Evolutionary conservation across 2,329 filamentous ascomycete genomes (phyloP), one percentile per base, ranked within the genome.

Genomic region (Truncatella angustata): DNA sequence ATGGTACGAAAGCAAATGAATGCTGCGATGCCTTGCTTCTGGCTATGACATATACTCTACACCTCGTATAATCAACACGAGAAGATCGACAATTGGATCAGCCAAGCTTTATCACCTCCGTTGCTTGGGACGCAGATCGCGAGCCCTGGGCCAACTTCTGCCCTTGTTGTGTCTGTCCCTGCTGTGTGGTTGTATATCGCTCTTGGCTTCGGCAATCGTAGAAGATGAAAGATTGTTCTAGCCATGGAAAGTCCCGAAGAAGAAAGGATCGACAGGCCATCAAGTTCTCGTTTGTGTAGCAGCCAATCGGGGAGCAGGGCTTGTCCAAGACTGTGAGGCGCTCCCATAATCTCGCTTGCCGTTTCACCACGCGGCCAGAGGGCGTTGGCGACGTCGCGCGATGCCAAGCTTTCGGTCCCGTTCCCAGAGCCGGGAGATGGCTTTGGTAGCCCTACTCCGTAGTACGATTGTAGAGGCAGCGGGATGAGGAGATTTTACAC

Each of bases 341-440:
- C 7, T 44, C 40, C 40, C 23, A 44, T 44, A n/a, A 44, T 44
- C 24, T 44, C 40, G 40, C 40, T 44, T 44, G 40, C 23, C 24
- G 40, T 44, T 44, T 44, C 40, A 44, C n/a, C 21, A 44, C 40
- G 40, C 40, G 40, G 40, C 40, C 24, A 44, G 24, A 28, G 21
- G 20, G 40, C 21, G 40, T 28, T 28, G 40, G 40, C 40, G 40
- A 6, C 23, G 24, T 44, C 40, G 40, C 21, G 40, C 40, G 40
- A 44, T 24, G 40, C 40, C 40, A 44, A 44, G 40, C 40, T 44
- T 44, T 44, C 23, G 12, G 12, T 44, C 40, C 40, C 40, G 40
- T 24, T 44, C 21, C 24, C 40, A 24, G 21, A 23, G 40, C 40
- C 40, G 40, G 40, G 40, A 44, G 21, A 24, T 14, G 21, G 21